Evolutionary conservation across 2,329 filamentous ascomycete species (phyloP), one percentile per base, ranked within the genome.

Genomic region (Drechslerella dactyloides): DNA sequence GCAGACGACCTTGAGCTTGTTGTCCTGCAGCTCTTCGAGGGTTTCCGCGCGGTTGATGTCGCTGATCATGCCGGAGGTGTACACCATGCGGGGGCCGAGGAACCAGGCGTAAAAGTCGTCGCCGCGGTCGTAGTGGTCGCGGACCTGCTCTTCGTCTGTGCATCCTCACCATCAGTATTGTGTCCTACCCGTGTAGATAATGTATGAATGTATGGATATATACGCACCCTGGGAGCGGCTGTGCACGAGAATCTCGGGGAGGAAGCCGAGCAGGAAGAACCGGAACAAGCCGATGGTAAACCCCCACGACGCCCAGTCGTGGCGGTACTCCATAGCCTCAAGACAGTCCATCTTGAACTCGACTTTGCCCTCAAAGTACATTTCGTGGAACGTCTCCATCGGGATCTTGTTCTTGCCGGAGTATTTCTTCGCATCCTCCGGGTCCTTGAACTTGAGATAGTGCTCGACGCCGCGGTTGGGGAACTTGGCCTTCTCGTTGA

Each of bases 101-200:
- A 97, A 97, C 92, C 93, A 99, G 80, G 87, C 89, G 84, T 99
- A 99, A 83, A 97, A 96, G 82, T 97, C 94, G 80, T 99, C 92
- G 79, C 94, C 94, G 75, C 92, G 89, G 85, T 97, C 94, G 82
- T 99, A 99, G 84, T 97, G 92, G 81, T 93, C 91, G 79, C 93
- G 91, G 65, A 97, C 93, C 83, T 97, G 94, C 81, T 97, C 93
- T 85, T 97, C 93, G 77, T 97, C 93, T 91, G 75, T 37, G 24
- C 13, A 27, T 40, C n/a, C n/a, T 46, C 55, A 37, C 2, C n/a
- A n/a, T 13, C 40, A 19, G 33, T 35, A 13, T 35, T 13, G 7
- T 7, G 33, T 37, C 33, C 13, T 37, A 4, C 37, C n/a, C 4
- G 54, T 24, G 24, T 35, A 55, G 17, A 35, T 5, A 42, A 35